Conservation (phyloP, 208 protist species). For the Leishmania aethiopica region DNA sequence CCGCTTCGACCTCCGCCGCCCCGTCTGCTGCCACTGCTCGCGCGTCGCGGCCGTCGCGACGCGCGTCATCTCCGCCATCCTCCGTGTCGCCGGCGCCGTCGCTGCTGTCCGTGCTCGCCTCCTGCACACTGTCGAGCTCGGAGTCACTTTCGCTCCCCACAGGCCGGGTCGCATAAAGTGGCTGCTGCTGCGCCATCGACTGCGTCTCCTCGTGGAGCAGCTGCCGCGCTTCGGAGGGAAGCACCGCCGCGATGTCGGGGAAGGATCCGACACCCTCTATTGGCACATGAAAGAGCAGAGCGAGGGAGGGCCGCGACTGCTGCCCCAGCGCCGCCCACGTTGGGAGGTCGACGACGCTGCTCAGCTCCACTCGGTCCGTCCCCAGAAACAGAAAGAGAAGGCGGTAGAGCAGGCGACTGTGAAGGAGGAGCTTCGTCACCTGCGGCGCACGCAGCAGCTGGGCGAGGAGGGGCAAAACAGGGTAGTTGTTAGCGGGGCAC, state of each 20-base stretch:
- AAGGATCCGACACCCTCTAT: constrained; percentile 7
- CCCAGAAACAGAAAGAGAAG: constrained; percentile 78
- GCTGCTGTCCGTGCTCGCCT: not conserved
- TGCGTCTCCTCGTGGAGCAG: constrained; percentile 21
- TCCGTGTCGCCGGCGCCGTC: not conserved
- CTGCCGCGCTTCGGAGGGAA: constrained; percentile 13
- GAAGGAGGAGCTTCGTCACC: constrained; percentile 60
- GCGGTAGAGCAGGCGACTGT: constrained; percentile 52
- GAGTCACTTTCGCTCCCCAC: not conserved
- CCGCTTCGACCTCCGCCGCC: not conserved
- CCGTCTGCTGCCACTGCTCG: not conserved
- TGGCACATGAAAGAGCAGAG: constrained; percentile 4
- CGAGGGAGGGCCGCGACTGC: constrained; percentile 18
- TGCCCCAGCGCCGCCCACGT: constrained; percentile 44
- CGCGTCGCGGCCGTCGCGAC: not conserved
- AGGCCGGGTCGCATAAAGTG: not conserved
- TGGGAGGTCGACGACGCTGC: constrained; percentile 60
- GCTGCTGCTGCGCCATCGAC: constrained; percentile 8
- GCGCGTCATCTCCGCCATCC: not conserved
- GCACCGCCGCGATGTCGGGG: constrained; percentile 17
- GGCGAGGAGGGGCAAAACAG: constrained; percentile 54
- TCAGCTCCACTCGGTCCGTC: constrained; percentile 68
- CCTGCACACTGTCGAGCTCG: not conserved
- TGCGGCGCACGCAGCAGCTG: constrained; percentile 44
- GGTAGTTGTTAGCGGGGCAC: constrained; percentile 31